Evolutionary conservation across 331 rosid genomes (phyloP).

Genomic region (Malus hybrid): DNA sequence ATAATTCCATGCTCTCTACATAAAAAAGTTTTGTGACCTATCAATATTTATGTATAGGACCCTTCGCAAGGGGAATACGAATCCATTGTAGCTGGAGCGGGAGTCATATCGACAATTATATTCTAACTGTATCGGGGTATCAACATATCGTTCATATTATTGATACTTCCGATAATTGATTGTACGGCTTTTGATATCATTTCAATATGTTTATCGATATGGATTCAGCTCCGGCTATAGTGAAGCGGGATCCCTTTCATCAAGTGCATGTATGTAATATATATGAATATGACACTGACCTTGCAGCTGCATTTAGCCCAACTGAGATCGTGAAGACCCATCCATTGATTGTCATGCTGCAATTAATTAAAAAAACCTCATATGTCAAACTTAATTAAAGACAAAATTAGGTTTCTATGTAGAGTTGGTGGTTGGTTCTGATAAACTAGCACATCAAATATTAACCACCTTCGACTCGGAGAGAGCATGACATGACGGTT

Average conservation of each 20-base stretch:
- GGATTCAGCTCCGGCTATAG: background rate
- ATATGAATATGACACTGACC: conserved; percentile 9
- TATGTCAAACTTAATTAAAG: background rate
- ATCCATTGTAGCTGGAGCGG: background rate
- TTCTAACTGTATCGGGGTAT: background rate
- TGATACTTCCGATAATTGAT: background rate
- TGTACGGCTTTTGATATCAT: background rate
- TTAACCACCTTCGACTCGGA: background rate
- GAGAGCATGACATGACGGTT: background rate
- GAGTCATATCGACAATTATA: background rate
- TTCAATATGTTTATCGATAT: too few species aligned
- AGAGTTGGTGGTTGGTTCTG: background rate
- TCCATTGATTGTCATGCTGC: conserved; percentile 34
- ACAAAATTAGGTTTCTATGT: background rate
- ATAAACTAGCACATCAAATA: background rate
- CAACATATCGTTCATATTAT: background rate
- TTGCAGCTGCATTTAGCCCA: conserved; percentile 57
- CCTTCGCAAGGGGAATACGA: background rate
- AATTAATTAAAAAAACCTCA: background rate
- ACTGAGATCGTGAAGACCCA: conserved; percentile 40
- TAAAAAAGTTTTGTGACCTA: background rate
- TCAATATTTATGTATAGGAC: background rate
- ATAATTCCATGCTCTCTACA: background rate
- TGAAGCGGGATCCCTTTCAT: background rate
- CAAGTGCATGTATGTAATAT: background rate